These are phyloP conservation scores for Phytophthora pisi DNA, from an alignment of 352 stramenopile genomes.

Conservation along the genomic window DNA sequence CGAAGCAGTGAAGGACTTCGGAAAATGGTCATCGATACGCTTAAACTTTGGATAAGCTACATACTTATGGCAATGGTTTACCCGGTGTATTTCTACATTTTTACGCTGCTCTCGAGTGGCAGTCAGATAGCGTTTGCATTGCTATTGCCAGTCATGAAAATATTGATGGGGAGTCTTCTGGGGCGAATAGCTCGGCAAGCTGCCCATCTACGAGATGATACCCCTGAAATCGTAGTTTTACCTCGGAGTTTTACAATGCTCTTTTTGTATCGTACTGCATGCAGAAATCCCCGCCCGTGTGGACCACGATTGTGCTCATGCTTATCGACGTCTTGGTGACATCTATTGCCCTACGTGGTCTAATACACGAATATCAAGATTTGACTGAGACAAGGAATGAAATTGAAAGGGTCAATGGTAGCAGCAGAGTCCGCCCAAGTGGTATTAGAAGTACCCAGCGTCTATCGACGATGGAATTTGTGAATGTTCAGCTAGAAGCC, in stretches of 20 bases:
- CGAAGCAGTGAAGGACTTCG: background rate
- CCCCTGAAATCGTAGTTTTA: slow-evolving; percentile 23
- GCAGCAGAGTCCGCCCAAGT: background rate
- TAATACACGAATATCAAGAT: background rate
- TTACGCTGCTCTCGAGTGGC: slow-evolving; percentile 11
- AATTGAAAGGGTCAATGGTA: background rate
- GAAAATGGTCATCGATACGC: slow-evolving; percentile 1
- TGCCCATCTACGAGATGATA: slow-evolving; percentile 9
- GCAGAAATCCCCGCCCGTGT: slow-evolving; percentile 24
- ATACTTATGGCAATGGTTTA: slow-evolving; percentile 24
- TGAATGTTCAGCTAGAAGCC: background rate
- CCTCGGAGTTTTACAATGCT: slow-evolving; percentile 34
- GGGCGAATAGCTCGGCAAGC: slow-evolving; percentile 7
- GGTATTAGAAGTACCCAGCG: no score
- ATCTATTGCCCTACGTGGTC: slow-evolving; percentile 9
- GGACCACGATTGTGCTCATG: slow-evolving; percentile 25
- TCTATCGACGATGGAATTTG: background rate
- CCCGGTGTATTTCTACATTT: slow-evolving; percentile 26
- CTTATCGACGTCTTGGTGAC: slow-evolving; percentile 15
- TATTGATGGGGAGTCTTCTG: slow-evolving; percentile 23
- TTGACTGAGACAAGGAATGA: background rate
- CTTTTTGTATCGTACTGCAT: slow-evolving; percentile 35
- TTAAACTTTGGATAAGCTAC: slow-evolving; percentile 13
- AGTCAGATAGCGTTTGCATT: slow-evolving; percentile 25
- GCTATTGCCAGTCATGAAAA: slow-evolving; percentile 32